Percentiles rank a stretch among this genome's conserved stretches.
These are phyloP conservation scores for Oryza australiensis DNA, from an alignment of 176 grass and related monocot genomes.

Conservation along the genomic window DNA sequence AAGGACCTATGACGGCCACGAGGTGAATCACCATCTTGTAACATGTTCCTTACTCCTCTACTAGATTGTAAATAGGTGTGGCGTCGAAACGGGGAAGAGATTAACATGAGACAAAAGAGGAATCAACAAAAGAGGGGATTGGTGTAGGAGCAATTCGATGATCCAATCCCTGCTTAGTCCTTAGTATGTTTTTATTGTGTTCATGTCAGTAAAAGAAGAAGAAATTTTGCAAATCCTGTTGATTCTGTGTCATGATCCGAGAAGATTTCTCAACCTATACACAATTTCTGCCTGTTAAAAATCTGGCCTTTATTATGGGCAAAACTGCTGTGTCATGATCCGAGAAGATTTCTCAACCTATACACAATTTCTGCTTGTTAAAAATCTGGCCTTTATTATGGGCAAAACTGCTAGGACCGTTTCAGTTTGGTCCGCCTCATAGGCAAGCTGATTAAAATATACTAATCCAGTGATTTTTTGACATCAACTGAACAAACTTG, in stretches of 20 bases:
- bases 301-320: background rate
- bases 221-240: background rate
- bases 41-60: slow-evolving; percentile 4
- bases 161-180: slow-evolving; percentile 27
- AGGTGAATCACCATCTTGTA: slow-evolving; percentile 26
- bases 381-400: background rate
- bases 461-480: background rate
- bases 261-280: background rate
- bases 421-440: background rate
- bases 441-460: background rate
- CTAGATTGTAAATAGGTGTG: slow-evolving; percentile 40
- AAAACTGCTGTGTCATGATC: background rate
- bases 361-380: background rate
- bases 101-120: background rate
- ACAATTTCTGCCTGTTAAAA: background rate
- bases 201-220: background rate
- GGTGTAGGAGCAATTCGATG: slow-evolving; percentile 4
- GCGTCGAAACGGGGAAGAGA: slow-evolving; percentile 7
- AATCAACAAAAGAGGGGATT: slow-evolving; percentile 10
- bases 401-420: background rate
- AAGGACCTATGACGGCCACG: slow-evolving; percentile 12
- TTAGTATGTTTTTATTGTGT: background rate
- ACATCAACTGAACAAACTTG: background rate
- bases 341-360: background rate
- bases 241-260: background rate